Base-by-base conservation (phyloP, 371 early-diverging fungal genomes). In the Zopfochytrium polystomum region DNA sequence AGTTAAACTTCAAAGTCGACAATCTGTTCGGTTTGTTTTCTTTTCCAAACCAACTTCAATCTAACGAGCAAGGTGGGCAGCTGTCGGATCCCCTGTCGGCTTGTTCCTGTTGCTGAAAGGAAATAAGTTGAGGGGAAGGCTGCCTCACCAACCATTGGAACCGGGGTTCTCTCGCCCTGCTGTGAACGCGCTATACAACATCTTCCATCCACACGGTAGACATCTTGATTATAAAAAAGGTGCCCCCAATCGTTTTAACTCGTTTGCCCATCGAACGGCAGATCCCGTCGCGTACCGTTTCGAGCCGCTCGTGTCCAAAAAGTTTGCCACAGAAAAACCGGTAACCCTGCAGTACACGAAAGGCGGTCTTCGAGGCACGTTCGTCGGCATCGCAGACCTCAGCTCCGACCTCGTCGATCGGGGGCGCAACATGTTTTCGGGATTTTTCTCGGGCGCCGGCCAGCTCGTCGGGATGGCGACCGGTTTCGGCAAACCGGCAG, bases 271-370 rank as follows among this genome's bases (percentile, higher is more conserved):
- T 33, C 60, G 48, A 30, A 44, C 58, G 27, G 81, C 75, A 48
- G 86, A 82, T 64, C 83, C 82, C 6, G 77, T 83, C 0, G 80
- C 82, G 1, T 85, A 86, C 68, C 82, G 90, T 22, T 66, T 87
- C 18, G 90, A 89, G 56, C 90, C 90, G 5, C 60, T 88, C n/a
- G 80, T 88, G 49, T 68, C 73, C 18, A 77, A 79, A 13, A 73
- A 76, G 20, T 75, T 81, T 30, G 72, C 75, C 0, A 65, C 73
- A 0, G 75, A 78, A 38, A 86, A 86, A 46, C 91, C 92, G 1
- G 82, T 80, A 5, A 79, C 82, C 2, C 80, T 92, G 34, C 87
- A 86, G 0, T 92, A 92, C 61, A 84, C 85, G 48, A 92, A 92
- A 61, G 92, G 92, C 5, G 92, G 92, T 0, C 72, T 90, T 6